Conservation (phyloP, 1,284 basidiomycete genomes). For the Ganoderma boninense region DNA sequence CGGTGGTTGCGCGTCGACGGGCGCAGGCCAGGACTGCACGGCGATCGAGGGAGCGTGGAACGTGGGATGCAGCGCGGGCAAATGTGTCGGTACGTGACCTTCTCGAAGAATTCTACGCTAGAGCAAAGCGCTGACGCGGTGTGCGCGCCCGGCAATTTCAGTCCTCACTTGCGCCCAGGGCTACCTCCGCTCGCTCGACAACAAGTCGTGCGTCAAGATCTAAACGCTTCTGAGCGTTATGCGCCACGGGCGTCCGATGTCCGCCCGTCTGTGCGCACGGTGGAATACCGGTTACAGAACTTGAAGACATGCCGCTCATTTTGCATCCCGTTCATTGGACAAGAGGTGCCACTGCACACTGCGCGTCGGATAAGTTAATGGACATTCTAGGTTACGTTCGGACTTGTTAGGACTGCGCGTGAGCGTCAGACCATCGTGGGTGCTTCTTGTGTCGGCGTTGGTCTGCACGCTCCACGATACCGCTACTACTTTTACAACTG, state of each 20-base stretch:
- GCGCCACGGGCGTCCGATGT: neutral
- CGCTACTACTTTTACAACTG: slow-evolving; percentile 22
- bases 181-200: slow-evolving; percentile 57
- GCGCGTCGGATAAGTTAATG: slow-evolving; percentile 14
- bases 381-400: slow-evolving; percentile 13
- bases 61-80: slow-evolving; percentile 70
- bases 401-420: slow-evolving; percentile 21
- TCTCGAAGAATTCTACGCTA: slow-evolving; percentile 11
- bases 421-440: slow-evolving; percentile 20
- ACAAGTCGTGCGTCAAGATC: slow-evolving; percentile 59
- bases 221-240: slow-evolving; percentile 40
- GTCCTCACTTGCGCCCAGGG: slow-evolving; percentile 69
- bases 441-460: slow-evolving; percentile 17
- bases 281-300: slow-evolving; percentile 17
- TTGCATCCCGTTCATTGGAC: slow-evolving; percentile 22
- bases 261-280: neutral
- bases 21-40: slow-evolving; percentile 76
- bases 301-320: slow-evolving; percentile 30
- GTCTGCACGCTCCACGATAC: slow-evolving; percentile 17
- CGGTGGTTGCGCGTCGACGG: slow-evolving; percentile 74
- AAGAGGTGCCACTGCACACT: slow-evolving; percentile 16
- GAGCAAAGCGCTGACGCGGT: slow-evolving; percentile 6
- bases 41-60: slow-evolving; percentile 69
- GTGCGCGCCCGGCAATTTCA: slow-evolving; percentile 35
- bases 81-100: slow-evolving; percentile 60